Base-by-base conservation (phyloP, 208 protist species). In the Kentomonas sorsogonicus region DNA sequence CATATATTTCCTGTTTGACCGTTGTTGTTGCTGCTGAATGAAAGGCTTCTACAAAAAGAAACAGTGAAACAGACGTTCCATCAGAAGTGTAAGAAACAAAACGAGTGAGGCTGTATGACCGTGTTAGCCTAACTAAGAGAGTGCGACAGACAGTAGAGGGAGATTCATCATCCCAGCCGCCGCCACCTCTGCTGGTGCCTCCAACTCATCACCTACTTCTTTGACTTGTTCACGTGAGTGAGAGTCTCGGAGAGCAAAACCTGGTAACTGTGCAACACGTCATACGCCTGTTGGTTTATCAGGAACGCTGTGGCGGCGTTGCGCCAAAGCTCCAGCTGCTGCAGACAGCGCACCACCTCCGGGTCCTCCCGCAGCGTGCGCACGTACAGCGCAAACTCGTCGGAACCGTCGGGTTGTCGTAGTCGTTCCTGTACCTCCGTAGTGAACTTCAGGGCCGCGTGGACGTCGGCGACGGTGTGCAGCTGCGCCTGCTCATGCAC, bases 171-270 rank as follows among this genome's bases (percentile, higher is more conserved):
- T n/a, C n/a, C n/a, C n/a, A n/a, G n/a, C n/a, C n/a, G n/a, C n/a
- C n/a, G n/a, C n/a, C n/a, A n/a, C n/a, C n/a, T n/a, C n/a, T n/a
- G n/a, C n/a, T n/a, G n/a, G n/a, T n/a, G n/a, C n/a, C n/a, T n/a
- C n/a, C n/a, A n/a, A 10, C 15, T 57, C 16, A 20, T 26, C 6
- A 46, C 33, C 31, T 36, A 15, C 26, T 47, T 44, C 16, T 60
- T 3, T 26, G 18, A 23, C 6, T 54, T 45, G 39, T 79, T 62
- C 33, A 78, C 68, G 15, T 70, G 65, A 10, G 77, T 88, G 0
- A 93, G 63, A 3, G 83, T 83, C 47, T 89, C 76, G 1, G 77
- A 72, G 7, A 94, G 56, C 3, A 94, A 54, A 2, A 86, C 7
- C 18, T 85, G 68, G 58, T 94, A 91, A 43, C 73, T 66, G 16